These are phyloP conservation scores for Saitozyma podzolica DNA, from an alignment of 768 basidiomycete genomes.

Conservation along the genomic window DNA sequence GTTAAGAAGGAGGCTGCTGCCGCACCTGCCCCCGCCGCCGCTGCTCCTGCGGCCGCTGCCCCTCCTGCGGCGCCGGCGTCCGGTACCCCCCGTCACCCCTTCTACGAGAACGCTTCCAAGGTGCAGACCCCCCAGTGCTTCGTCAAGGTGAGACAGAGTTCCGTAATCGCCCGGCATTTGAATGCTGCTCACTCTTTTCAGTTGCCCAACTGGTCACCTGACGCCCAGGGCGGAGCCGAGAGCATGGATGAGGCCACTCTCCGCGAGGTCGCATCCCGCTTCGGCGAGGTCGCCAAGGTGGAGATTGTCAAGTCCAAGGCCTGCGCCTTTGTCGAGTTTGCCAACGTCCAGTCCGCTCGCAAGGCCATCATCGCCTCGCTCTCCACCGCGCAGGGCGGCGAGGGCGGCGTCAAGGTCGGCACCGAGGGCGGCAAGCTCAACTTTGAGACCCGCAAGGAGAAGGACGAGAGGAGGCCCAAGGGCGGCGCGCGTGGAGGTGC, in stretches of 20 bases:
- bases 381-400: constrained; percentile 69
- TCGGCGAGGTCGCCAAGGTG: constrained; percentile 68
- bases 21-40: constrained; percentile 22
- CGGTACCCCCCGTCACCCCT: constrained; percentile 20
- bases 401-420: constrained; percentile 75
- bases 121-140: constrained; percentile 79
- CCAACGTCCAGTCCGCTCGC: constrained; percentile 71
- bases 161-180: not conserved
- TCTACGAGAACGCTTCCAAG: constrained; percentile 61
- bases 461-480: constrained; percentile 64
- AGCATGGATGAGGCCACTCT: constrained; percentile 41
- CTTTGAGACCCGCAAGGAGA: constrained; percentile 89
- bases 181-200: constrained; percentile 13
- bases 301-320: constrained; percentile 85
- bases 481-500: constrained; percentile 6
- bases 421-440: constrained; percentile 68
- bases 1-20: constrained; percentile 61
- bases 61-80: constrained; percentile 20
- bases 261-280: constrained; percentile 35
- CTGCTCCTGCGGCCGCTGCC: constrained; percentile 23
- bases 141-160: constrained; percentile 63
- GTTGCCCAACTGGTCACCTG: constrained; percentile 53
- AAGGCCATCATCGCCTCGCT: constrained; percentile 78
- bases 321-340: constrained; percentile 93
- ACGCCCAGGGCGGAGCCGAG: constrained; percentile 32